Evolutionary conservation across 2,329 filamentous ascomycete genomes (phyloP), one percentile per base, ranked within the genome.

Genomic region (Talaromyces sp.): DNA sequence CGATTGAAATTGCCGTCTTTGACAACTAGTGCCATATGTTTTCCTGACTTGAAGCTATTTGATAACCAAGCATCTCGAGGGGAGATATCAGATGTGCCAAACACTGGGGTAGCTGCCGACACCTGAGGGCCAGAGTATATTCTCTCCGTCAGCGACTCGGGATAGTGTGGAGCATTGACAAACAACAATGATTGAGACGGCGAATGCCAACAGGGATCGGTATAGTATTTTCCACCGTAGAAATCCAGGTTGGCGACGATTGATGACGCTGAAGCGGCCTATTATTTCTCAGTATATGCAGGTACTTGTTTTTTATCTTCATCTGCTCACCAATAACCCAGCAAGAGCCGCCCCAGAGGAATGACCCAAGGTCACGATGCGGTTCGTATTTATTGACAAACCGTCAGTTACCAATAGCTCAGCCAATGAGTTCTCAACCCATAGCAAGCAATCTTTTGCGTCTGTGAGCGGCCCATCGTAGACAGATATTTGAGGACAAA

Each of bases 401-500:
- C 24, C 51, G 6, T 52, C 24, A 46, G 5, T 21, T 19, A 9
- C 9, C n/a, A 53, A 19, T 12, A 53, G 3, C 4, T 14, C 14
- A 27, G 3, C 14, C 3, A 53, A 29, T 10, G 5, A 27, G 26
- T 17, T 46, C 29, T 48, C 2, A n/a, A 19, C 19, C 55, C 24
- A 57, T 14, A 26, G 27, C 10, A 57, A 27, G 17, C 55, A 51
- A n/a, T 57, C 26, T 26, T 27, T 43, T 12, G 38, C 24, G 29
- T 57, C 55, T 17, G 41, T n/a, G 19, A 57, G 24, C 6, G 41
- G 55, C 6, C 55, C 38, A 9, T 57, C 41, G 8, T 26, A 57
- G 2, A 31, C 55, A 10, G 41, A 57, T 10, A 57, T n/a, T 24
- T 57, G 55, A 38, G 55, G 26, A 50, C 55, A 57, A 6, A 57